Conservation (phyloP, 352 stramenopile species). For the Pythium grandisporangium region DNA sequence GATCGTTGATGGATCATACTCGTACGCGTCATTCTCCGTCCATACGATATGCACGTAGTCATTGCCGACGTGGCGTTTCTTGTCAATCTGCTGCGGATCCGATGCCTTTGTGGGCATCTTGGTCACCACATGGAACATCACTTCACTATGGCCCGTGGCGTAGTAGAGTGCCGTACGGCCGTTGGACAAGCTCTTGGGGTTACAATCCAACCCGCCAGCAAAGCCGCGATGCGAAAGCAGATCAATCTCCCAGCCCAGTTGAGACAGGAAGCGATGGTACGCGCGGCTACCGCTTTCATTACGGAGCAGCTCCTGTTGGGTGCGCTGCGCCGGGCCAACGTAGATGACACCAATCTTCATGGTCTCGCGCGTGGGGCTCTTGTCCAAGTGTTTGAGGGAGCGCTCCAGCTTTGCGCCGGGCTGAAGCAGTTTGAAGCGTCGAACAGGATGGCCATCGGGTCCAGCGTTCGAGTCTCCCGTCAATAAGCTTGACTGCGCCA, state of each 20-base stretch:
- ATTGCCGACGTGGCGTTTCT: conserved; percentile 85
- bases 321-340: conserved; percentile 60
- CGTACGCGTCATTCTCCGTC: conserved; percentile 70
- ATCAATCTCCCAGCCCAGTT: conserved; percentile 74
- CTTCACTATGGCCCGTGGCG: conserved; percentile 70
- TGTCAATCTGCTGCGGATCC: conserved; percentile 83
- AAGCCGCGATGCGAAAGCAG: conserved; percentile 66
- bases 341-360: conserved; percentile 89
- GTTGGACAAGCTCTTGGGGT: conserved; percentile 77
- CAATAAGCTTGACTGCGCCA: conserved; percentile 63
- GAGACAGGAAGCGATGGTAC: conserved; percentile 64
- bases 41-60: conserved; percentile 85
- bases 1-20: conserved; percentile 79
- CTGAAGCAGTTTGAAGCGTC: conserved; percentile 67
- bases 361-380: conserved; percentile 80
- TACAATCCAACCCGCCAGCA: conserved; percentile 63
- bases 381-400: conserved; percentile 76
- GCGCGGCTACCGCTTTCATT: conserved; percentile 57
- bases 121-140: conserved; percentile 84
- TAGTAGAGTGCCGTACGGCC: conserved; percentile 68
- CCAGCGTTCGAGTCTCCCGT: conserved; percentile 44
- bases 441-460: too few species aligned
- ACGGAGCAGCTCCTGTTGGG: conserved; percentile 71
- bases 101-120: conserved; percentile 79
- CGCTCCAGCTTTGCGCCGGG: conserved; percentile 71